Percentiles rank a stretch among this genome's conserved stretches.
These are phyloP conservation scores for Colletotrichum sp. DNA, from an alignment of 2,329 filamentous ascomycete species.

Conservation along the genomic window DNA sequence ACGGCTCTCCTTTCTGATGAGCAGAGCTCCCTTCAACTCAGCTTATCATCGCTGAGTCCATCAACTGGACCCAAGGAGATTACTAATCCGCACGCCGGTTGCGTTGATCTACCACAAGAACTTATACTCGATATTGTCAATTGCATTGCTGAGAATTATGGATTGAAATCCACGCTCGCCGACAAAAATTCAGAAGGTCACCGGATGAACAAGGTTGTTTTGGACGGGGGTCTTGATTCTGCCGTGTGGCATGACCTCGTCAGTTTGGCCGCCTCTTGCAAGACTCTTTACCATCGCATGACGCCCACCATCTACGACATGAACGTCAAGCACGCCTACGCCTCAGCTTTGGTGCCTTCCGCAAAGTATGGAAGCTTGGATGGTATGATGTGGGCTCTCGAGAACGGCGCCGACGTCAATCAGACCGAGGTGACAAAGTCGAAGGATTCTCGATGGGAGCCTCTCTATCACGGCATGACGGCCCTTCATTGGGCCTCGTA, in stretches of 20 bases:
- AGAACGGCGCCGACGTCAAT: background rate
- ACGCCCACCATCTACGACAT: background rate
- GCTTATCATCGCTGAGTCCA: too few relatives aligned
- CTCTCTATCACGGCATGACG: background rate
- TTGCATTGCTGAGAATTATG: background rate
- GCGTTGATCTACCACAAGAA: too few relatives aligned
- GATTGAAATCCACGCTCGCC: rapidly evolving
- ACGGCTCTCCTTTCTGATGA: too few relatives aligned
- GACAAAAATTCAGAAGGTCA: background rate
- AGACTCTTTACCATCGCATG: background rate
- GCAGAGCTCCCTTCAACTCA: too few relatives aligned
- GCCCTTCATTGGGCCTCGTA: background rate
- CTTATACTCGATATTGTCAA: rapidly evolving
- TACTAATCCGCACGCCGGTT: too few relatives aligned
- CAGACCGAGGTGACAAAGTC: background rate
- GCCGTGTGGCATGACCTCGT: background rate
- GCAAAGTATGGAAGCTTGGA: background rate
- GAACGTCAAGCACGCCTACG: background rate
- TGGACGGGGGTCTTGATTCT: rapidly evolving
- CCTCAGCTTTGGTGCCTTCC: background rate
- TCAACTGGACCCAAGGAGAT: too few relatives aligned
- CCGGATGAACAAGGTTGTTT: background rate
- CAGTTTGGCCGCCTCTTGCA: background rate
- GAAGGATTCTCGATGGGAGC: background rate
- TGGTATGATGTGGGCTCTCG: background rate